Base-by-base conservation (phyloP, 164 flowering plant species). In the Vitis rotundifolia region DNA sequence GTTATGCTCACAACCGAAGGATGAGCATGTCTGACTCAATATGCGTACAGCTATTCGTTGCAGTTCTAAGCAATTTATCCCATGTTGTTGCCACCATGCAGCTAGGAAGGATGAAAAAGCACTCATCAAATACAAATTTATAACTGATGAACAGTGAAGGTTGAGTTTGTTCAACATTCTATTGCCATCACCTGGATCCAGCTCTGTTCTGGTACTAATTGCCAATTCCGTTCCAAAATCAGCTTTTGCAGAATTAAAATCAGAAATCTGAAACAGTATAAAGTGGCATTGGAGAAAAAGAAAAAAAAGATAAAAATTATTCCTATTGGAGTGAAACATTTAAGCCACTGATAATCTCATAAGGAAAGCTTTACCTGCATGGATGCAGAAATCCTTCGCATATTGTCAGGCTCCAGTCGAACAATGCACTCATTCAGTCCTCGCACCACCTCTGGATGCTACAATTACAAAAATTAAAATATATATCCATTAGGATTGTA, bases 81-180 rank as follows among this genome's bases (percentile, higher is more conserved):
- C 92, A 77, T 93, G 97, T 60, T 91, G 93, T 78, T 91, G 92
- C 98, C 98, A 93, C 98, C 98, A 93, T 52, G 91, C 87, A 78
- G 97, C 98, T 93, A 74, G 49, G 50, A 61, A 68, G 52, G 50
- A 59, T 31, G 50, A 60, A 63, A 67, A 55, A 13, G 15, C 52
- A 63, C 3, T 28, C 56, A 51, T 0, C 44, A 47, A 64, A 59
- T 7, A 12, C 37, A 59, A 11, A 18, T 60, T 2, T 19, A 11
- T 22, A 64, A 16, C 22, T 49, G 49, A 19, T 31, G 11, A 13
- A 52, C 64, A 61, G 29, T 16, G 16, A 68, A 5, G 16, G 22
- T 11, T 53, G 37, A 51, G n/a, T 37, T 61, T 31, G 49, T 31
- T 61, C 19, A 29, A 11, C 8, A 9, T 7, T 31, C n/a, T 61